A percentile compares a stretch with the other conserved stretches of the same genome.
phyloP scores from a whole-genome alignment of 768 basidiomycete species.

The Pleurotus pulmonarius region DNA sequence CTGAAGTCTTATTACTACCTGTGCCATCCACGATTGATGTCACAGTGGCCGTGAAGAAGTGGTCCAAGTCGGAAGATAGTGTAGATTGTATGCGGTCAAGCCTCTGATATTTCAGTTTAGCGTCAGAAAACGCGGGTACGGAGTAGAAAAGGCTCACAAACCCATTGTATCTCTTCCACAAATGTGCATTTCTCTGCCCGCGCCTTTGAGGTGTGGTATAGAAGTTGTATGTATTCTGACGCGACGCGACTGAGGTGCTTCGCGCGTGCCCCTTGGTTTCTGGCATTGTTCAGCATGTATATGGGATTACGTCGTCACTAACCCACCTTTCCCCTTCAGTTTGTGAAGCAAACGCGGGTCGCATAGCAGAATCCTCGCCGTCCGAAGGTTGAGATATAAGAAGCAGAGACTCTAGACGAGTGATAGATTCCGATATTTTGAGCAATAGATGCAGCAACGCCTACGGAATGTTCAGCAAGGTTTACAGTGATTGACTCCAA shows the following conservation, averaged over 20 bases:
- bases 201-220: conserved; percentile 88
- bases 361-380: conserved; percentile 22
- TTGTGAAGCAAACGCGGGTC: background rate
- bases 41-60: conserved; percentile 68
- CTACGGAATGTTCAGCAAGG: conserved; percentile 31
- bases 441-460: conserved; percentile 82
- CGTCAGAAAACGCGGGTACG: conserved; percentile 2
- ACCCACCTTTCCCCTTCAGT: conserved; percentile 25
- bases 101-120: conserved; percentile 38
- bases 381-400: conserved; percentile 57
- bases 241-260: conserved; percentile 85
- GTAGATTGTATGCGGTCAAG: conserved; percentile 83
- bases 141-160: conserved; percentile 34
- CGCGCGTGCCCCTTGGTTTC: conserved; percentile 59
- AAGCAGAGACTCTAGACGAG: conserved; percentile 83
- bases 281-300: conserved; percentile 16
- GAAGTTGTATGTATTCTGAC: conserved; percentile 86
- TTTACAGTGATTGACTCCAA: background rate
- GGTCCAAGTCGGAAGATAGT: conserved; percentile 82
- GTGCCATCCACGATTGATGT: conserved; percentile 44
- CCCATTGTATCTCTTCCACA: conserved; percentile 83
- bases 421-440: conserved; percentile 89
- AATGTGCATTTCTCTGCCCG: conserved; percentile 72
- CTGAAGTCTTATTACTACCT: conserved; percentile 45
- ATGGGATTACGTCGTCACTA: too few relatives aligned